phyloP scores from a whole-genome alignment of 345 rosid species.

The sweet orange (Citrus sinensis) region DVS_A1.0 CM039168.1:1794501-1795000 shows the following conservation, averaged over 20 bases:
- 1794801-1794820: slow-evolving; percentile 75
- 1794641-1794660: background rate
- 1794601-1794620: slow-evolving; percentile 95
- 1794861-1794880: background rate
- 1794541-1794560: background rate
- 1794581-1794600: slow-evolving; percentile 97
- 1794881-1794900: background rate
- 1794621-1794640: slow-evolving; percentile 28
- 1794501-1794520: slow-evolving; percentile 40
- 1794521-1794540: background rate
- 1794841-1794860: slow-evolving; percentile 31
- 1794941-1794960: background rate
- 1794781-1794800: slow-evolving; percentile 71
- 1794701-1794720: slow-evolving; percentile 9
- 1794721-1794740: slow-evolving; percentile 63
- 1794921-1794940: background rate
- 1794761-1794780: slow-evolving; percentile 64
- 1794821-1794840: slow-evolving; percentile 84
- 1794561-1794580: slow-evolving; percentile 53
- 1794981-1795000: background rate
- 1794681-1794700: background rate
- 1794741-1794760: slow-evolving; percentile 84
- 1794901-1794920: background rate
- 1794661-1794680: background rate
- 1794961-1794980: background rate